Evolutionary conservation across 257 asterid genomes (phyloP).

Genomic region (Striga asiatica): DNA sequence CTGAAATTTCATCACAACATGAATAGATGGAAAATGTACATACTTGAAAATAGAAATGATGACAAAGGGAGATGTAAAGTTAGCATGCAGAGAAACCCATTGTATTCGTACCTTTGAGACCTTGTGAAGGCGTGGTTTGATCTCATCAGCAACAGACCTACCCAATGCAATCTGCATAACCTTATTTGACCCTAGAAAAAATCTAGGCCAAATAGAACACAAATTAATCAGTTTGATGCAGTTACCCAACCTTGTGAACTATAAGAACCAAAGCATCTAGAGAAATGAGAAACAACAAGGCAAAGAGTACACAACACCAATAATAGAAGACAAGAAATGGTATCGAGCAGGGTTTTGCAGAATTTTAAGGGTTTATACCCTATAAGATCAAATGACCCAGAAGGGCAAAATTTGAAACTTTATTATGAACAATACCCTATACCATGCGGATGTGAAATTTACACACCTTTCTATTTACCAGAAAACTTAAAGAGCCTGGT

Average conservation of each 20-base stretch:
- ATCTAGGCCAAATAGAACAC: constrained; percentile 14
- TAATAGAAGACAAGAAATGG: no score
- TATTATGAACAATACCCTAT: background rate
- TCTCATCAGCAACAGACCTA: constrained; percentile 58
- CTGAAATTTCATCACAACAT: background rate
- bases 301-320: no score
- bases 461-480: no score
- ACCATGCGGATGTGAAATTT: background rate
- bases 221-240: background rate
- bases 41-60: background rate
- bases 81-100: background rate
- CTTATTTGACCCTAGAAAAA: constrained; percentile 76
- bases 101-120: constrained; percentile 64
- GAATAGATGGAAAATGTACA: background rate
- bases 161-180: constrained; percentile 90
- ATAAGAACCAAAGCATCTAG: background rate
- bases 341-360: no score
- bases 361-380: background rate
- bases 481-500: no score
- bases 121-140: constrained; percentile 51
- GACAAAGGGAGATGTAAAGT: background rate
- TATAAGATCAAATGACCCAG: background rate
- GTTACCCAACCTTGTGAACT: background rate
- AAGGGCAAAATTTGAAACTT: background rate
- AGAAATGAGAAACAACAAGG: no score